Conservation (phyloP, 192 early-diverging fungal species). For the Phlyctochytrium bullatum region DNA sequence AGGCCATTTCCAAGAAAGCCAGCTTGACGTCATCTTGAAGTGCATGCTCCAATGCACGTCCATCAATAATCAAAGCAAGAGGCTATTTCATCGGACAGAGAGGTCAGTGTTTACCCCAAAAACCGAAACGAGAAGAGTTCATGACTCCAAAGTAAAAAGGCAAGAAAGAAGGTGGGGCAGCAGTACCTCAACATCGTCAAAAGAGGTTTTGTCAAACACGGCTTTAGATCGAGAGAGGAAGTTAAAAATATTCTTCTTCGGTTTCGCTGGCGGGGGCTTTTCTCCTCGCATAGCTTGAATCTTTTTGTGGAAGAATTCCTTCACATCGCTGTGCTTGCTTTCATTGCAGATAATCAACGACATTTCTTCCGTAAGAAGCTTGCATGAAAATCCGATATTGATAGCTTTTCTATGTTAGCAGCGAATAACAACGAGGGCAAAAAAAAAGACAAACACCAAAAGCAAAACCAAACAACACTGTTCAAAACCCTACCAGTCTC, state of each 20-base stretch:
- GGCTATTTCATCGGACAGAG: no score
- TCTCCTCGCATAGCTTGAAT: conserved; percentile 62
- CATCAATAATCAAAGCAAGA: conserved; percentile 94
- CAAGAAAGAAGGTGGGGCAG: no score
- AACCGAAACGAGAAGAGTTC: no score
- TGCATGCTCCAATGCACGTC: conserved; percentile 88
- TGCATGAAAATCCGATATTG: conserved; percentile 97
- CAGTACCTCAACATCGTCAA: conserved; percentile 26
- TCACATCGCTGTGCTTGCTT: conserved; percentile 85
- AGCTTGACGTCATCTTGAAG: conserved; percentile 72
- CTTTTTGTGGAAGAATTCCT: conserved; percentile 87
- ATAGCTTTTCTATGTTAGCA: no score
- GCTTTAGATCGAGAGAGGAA: background rate
- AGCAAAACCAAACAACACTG: background rate
- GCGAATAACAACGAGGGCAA: no score
- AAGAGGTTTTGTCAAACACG: background rate
- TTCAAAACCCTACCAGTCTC: conserved; percentile 70
- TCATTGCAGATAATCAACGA: conserved; percentile 91
- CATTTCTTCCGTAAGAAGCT: conserved; percentile 96
- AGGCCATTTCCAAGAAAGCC: conserved; percentile 86
- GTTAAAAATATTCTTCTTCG: background rate
- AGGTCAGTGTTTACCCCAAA: no score
- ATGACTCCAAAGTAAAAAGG: no score
- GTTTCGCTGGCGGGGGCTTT: background rate
- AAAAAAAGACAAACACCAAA: background rate